Base-by-base conservation (phyloP, 257 asterid species). In the Solanum phureja region DNA sequence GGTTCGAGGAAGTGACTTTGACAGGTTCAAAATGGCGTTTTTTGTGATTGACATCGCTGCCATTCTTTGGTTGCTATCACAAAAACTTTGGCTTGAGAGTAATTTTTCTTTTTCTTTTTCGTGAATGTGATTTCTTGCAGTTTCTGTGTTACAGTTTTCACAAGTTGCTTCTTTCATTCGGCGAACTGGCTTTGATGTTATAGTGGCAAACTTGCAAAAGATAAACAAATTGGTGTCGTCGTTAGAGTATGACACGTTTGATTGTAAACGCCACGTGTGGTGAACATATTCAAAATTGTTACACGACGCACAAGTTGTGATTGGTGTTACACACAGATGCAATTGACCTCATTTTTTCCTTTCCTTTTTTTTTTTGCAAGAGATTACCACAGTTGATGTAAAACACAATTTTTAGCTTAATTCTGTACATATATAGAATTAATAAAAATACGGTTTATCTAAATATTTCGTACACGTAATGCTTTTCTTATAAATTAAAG, bases 21-120 rank as follows among this genome's bases (percentile, higher is more conserved):
- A 88, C 2, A 95, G 49, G 89, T 69, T 89, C 58, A 92, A 90
- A 68, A 92, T 9, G 31, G 91, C 86, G 73, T 75, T 92, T 83
- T 83, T 94, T 29, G 91, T 83, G 12, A 93, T 21, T 34, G 90
- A 88, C 87, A 92, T 88, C 12, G 95, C 92, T 73, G 96, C 95
- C 95, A 95, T 93, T 52, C n/a, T 92, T 92, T 62, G 27, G 62
- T 90, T 81, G 56, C 24, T 12, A 7, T 18, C 4, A 3, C 19
- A 46, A n/a, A 74, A 71, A 46, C 21, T 71, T 24, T 3, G 31
- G 14, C 8, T 21, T 27, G 14, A 60, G 40, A 19, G 27, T 58
- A 7, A 3, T 21, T 21, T 33, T 42, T 1, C 0, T 9, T 42
- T 40, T 40, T 10, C 11, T 40, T 9, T 38, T 24, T 18, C 72